Percentiles rank a stretch among this genome's conserved stretches.
phyloP scores from a whole-genome alignment of 2,329 filamentous ascomycete species.

The Paradendryphiella salina region DNA sequence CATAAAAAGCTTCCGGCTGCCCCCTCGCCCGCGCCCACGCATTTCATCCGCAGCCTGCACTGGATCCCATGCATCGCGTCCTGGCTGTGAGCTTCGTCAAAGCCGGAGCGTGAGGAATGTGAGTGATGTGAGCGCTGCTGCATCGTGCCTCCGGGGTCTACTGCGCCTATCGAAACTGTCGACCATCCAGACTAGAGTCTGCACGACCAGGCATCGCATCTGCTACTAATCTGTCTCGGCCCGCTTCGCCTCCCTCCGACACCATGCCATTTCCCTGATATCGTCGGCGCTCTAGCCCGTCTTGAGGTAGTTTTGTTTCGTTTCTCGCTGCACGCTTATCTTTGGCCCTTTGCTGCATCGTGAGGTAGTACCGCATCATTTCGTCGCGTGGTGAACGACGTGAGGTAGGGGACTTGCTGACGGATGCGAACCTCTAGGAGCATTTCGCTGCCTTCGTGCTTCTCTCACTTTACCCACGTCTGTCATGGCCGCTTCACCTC shows the following conservation, averaged over 20 bases:
- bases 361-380: conserved; percentile 13
- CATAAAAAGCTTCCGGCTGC: conserved; percentile 19
- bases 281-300: conserved; percentile 17
- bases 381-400: conserved; percentile 8
- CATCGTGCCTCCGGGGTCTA: conserved; percentile 16
- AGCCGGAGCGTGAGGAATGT: conserved; percentile 19
- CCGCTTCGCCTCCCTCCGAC: conserved; percentile 13
- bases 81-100: conserved; percentile 20
- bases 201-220: conserved; percentile 25
- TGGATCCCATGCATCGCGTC: conserved; percentile 15
- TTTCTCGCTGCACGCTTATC: conserved; percentile 34
- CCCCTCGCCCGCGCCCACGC: conserved; percentile 8
- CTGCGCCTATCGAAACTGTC: conserved; percentile 16
- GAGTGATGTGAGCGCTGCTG: conserved; percentile 18
- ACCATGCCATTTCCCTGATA: conserved; percentile 24
- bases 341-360: conserved; percentile 31
- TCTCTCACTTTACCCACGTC: too few species aligned
- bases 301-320: conserved; percentile 29
- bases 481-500: background rate
- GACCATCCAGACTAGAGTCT: conserved; percentile 10
- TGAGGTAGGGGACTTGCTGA: too few species aligned
- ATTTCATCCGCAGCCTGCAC: conserved; percentile 15
- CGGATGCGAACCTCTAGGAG: too few species aligned
- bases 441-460: too few species aligned
- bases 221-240: conserved; percentile 28